phyloP scores from a whole-genome alignment of 2,329 filamentous ascomycete species.

The Zymoseptoria passerinii region DNA sequence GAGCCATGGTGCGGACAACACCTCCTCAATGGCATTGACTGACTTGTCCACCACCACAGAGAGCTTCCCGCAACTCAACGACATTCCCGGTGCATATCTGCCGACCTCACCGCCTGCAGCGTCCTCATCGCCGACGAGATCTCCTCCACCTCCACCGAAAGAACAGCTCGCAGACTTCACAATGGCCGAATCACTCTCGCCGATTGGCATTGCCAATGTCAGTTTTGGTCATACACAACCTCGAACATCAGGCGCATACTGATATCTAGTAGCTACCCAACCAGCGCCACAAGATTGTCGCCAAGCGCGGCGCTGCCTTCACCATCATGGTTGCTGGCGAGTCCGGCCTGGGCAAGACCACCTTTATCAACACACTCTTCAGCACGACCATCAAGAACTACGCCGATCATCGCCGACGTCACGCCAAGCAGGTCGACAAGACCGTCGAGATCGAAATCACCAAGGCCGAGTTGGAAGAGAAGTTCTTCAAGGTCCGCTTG shows the following conservation, averaged over 20 bases:
- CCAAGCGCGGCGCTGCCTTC: constrained; percentile 88
- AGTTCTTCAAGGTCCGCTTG: constrained; percentile 99
- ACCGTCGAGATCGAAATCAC: constrained; percentile 99
- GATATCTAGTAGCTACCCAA: constrained; percentile 52
- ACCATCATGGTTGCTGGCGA: constrained; percentile 99
- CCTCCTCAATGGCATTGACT: neutral
- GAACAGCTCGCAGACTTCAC: constrained; percentile 5
- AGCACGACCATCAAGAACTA: constrained; percentile 99
- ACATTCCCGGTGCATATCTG: constrained; percentile 6
- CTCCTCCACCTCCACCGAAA: constrained; percentile 5
- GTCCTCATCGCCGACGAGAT: constrained; percentile 1
- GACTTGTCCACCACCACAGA: constrained; percentile 1
- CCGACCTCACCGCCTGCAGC: constrained; percentile 2
- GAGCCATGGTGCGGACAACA: neutral
- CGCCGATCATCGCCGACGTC: constrained; percentile 97
- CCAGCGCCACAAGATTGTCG: constrained; percentile 66
- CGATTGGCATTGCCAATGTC: constrained; percentile 68
- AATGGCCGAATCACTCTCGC: constrained; percentile 58
- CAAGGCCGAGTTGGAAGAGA: constrained; percentile 99
- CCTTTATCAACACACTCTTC: constrained; percentile 99
- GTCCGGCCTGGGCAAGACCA: constrained; percentile 97
- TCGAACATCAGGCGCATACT: constrained; percentile 21
- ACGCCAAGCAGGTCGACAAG: constrained; percentile 99
- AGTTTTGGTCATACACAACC: constrained; percentile 29
- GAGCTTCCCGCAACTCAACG: constrained; percentile 4